Evolutionary conservation across 176 grass and related monocot species (phyloP).

Genomic region (Bonia amplexicaulis): DNA sequence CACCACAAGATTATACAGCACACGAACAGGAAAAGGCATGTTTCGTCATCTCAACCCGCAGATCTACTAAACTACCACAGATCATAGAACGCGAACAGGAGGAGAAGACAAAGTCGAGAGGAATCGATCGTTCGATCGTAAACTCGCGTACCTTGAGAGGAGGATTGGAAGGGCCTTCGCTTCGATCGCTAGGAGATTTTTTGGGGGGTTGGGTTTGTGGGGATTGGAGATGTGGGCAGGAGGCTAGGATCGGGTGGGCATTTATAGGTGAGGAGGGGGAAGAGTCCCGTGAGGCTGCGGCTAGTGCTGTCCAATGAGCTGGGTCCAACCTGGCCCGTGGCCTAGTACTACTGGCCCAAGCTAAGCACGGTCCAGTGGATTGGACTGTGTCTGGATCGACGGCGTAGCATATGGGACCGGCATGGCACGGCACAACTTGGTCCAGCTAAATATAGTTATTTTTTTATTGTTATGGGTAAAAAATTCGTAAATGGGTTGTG

Average conservation of each 20-base stretch:
- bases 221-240: background rate
- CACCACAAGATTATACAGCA: background rate
- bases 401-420: too few relatives aligned
- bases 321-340: too few relatives aligned
- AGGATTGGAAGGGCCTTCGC: background rate
- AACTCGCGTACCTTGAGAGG: constrained; percentile 28
- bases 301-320: too few relatives aligned
- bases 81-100: background rate
- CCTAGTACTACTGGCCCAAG: too few relatives aligned
- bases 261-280: constrained; percentile 10
- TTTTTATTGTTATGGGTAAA: too few relatives aligned
- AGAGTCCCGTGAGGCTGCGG: constrained; percentile 16
- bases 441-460: too few relatives aligned
- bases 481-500: too few relatives aligned
- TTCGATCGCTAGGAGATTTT: background rate
- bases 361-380: too few relatives aligned
- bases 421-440: too few relatives aligned
- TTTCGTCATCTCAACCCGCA: background rate
- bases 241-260: background rate
- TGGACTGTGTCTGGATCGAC: too few relatives aligned
- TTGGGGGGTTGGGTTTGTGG: background rate
- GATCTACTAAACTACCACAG: background rate
- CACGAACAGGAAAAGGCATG: background rate
- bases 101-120: background rate
- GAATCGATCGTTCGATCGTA: background rate